Conservation (phyloP, 305 asterid species). For the Fraxinus dipetala region DNA sequence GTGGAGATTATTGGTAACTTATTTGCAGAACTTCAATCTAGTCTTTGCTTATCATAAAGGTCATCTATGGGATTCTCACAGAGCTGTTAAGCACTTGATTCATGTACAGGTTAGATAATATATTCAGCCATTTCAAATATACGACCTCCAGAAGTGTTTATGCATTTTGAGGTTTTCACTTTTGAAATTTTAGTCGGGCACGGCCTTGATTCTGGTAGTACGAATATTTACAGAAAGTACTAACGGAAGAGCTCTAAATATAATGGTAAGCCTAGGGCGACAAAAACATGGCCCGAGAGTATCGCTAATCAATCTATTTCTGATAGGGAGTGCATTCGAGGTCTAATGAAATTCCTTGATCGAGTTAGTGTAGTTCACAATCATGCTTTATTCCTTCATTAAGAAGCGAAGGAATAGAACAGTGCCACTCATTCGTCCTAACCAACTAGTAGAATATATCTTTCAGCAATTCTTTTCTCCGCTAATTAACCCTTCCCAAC, state of each 20-base stretch:
- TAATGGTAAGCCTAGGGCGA: not conserved
- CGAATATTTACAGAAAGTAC: not conserved
- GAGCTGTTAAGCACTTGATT: not conserved
- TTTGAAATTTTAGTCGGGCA: not conserved
- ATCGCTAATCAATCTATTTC: no score
- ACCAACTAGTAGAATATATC: not conserved
- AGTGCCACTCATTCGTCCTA: not conserved
- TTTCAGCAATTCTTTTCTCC: not conserved
- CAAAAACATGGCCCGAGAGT: not conserved
- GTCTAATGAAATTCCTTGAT: no score
- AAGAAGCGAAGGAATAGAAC: not conserved
- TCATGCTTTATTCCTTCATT: no score
- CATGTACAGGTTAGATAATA: not conserved
- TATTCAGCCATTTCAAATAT: not conserved
- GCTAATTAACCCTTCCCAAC: not conserved
- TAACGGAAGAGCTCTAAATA: not conserved
- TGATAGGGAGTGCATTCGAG: no score
- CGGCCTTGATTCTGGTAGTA: not conserved
- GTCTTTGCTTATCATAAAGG: not conserved
- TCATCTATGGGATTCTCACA: not conserved
- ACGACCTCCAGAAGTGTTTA: not conserved
- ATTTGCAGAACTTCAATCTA: not conserved
- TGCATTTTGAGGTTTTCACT: not conserved
- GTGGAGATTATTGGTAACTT: conserved; percentile 77
- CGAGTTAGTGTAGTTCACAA: no score